Percentiles rank a stretch among this genome's conserved stretches.
Conservation (phyloP, 768 basidiomycete species). For the Termitomyces sp. region DNA sequence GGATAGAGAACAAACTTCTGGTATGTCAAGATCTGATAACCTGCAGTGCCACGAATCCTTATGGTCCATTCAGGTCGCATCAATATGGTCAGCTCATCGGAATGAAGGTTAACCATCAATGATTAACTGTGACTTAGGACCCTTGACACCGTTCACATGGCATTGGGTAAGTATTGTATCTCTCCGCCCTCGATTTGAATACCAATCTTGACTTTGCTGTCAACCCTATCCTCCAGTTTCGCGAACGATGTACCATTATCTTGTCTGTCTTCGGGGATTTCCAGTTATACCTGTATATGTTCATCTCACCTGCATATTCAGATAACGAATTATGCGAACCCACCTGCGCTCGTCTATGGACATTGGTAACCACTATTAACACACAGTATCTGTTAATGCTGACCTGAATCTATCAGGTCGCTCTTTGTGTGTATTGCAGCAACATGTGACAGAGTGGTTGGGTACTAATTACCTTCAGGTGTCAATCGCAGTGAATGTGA, state of each 20-base stretch:
- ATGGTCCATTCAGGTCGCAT: constrained; percentile 18
- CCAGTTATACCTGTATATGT: background rate
- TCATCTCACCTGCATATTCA: constrained; percentile 2
- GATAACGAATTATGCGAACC: constrained; percentile 36
- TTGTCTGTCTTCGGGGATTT: constrained; percentile 12
- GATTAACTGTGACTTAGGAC: constrained; percentile 14
- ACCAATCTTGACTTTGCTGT: background rate
- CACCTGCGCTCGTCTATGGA: constrained; percentile 26
- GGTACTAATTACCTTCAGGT: constrained; percentile 12
- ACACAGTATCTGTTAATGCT: background rate
- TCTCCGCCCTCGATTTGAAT: too few relatives aligned
- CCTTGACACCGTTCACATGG: constrained; percentile 29
- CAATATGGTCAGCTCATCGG: constrained; percentile 22
- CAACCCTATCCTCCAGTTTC: constrained; percentile 25
- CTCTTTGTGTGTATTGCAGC: constrained; percentile 26
- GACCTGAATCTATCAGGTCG: constrained; percentile 22
- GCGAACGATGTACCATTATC: constrained; percentile 35
- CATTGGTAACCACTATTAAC: constrained; percentile 28
- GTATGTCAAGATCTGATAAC: constrained; percentile 12
- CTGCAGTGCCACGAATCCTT: background rate
- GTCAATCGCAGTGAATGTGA: constrained; percentile 24
- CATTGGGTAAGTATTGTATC: constrained; percentile 27
- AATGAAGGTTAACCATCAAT: background rate
- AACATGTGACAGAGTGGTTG: background rate
- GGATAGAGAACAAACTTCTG: constrained; percentile 19